Evolutionary conservation across 257 asterid species (phyloP).

Genomic region (Fraxinus pennsylvanica): DNA sequence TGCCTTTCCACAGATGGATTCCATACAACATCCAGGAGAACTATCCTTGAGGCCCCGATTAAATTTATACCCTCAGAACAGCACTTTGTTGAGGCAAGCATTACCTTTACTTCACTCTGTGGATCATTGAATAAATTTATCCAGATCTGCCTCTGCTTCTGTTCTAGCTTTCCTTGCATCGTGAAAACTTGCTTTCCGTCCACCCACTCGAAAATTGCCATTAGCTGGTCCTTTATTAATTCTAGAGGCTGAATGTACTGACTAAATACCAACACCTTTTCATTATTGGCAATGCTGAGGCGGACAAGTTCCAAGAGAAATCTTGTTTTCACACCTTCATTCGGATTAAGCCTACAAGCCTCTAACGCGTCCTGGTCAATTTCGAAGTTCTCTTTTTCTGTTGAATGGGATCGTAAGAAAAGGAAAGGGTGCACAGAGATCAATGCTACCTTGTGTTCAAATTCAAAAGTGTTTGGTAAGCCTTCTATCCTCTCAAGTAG

Average conservation of each 20-base stretch:
- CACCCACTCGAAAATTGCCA: conserved; percentile 36
- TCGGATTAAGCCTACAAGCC: conserved; percentile 36
- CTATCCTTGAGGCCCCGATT: conserved; percentile 53
- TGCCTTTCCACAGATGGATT: conserved; percentile 58
- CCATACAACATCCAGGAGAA: conserved; percentile 54
- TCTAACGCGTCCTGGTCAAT: conserved; percentile 27
- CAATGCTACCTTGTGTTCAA: conserved; percentile 42
- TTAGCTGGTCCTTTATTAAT: conserved; percentile 40
- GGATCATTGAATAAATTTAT: conserved; percentile 38
- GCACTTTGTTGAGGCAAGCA: conserved; percentile 57
- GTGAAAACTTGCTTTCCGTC: conserved; percentile 37
- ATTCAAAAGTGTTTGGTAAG: conserved; percentile 21
- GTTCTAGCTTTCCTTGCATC: conserved; percentile 34
- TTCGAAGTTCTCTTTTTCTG: conserved; percentile 20
- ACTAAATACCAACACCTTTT: conserved; percentile 55
- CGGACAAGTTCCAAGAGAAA: conserved; percentile 51
- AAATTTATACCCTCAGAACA: conserved; percentile 59
- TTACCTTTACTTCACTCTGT: conserved; percentile 31
- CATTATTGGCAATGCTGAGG: conserved; percentile 36
- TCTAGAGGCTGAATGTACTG: conserved; percentile 47
- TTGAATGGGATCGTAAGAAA: conserved; percentile 12
- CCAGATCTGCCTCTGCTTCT: conserved; percentile 38
- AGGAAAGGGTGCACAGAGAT: conserved; percentile 56
- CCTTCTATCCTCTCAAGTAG: conserved; percentile 39
- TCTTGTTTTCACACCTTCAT: conserved; percentile 49